Base-by-base conservation (phyloP, 2,329 filamentous ascomycete genomes). In the Stylonectria norvegica region DNA sequence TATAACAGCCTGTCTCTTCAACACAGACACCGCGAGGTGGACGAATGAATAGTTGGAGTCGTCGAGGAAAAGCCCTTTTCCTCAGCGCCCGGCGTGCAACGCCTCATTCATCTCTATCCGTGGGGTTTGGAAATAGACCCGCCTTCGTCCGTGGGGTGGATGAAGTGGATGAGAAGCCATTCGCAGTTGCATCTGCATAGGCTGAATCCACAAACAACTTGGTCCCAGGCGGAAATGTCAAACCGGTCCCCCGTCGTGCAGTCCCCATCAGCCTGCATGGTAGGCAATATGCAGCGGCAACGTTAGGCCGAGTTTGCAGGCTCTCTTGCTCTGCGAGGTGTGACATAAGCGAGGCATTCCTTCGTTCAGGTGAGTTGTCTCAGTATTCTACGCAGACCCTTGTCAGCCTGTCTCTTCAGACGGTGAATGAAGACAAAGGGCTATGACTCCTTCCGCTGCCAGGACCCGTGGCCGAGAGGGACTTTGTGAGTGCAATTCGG, bases 21-120 rank as follows among this genome's bases (percentile, higher is more conserved):
- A n/a, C n/a, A 8, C 6, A n/a, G 34, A 51, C 48, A 12, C 45
- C 48, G 30, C 45, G 48, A 51, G 19, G 48, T 51, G 48, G 40
- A 51, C 45, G 28, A 43, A 51, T 51, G 3, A 28, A 45, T 12
- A 5, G 17, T 15, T 25, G 22, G 12, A 12, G 12, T 25, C 20
- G n/a, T 14, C 31, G 11, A 33, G 18, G 5, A 14, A 11, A 36
- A 25, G 19, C 18, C 12, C 30, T 43, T 33, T 44, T 40, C 23
- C 19, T 37, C 36, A 32, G 36, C 39, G 11, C 28, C 33, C 27
- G 19, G 20, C 16, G 20, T 30, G 35, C 39, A 37, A 34, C 31
- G 38, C 48, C 41, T n/a, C n/a, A n/a, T 43, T 42, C 31, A 49
- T 51, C 49, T 18, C 44, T 44, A 45, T 51, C 42, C 27, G 33